Evolutionary conservation across 495 filamentous ascomycete genomes (phyloP).

Genomic region (Aspergillus affinis): DNA sequence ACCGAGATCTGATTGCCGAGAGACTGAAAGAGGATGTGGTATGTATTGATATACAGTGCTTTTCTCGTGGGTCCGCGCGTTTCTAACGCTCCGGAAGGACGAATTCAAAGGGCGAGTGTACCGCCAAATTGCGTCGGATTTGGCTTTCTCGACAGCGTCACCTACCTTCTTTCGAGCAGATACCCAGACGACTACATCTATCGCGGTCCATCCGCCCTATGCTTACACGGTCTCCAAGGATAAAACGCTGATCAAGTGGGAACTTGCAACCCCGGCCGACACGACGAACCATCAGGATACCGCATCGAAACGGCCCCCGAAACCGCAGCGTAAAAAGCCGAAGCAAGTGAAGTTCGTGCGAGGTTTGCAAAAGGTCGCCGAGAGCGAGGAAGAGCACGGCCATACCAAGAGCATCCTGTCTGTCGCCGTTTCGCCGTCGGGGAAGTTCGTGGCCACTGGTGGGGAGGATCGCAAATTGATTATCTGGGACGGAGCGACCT

Average conservation of each 20-base stretch:
- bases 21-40: conserved; percentile 84
- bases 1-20: conserved; percentile 86
- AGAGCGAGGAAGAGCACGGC: conserved; percentile 65
- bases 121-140: conserved; percentile 67
- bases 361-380: conserved; percentile 61
- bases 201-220: conserved; percentile 75
- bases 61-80: neutral
- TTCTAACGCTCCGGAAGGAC: conserved; percentile 45
- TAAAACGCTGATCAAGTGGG: conserved; percentile 82
- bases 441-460: conserved; percentile 88
- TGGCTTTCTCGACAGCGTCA: conserved; percentile 61
- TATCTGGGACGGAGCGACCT: conserved; percentile 76
- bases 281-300: conserved; percentile 49
- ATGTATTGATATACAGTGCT: conserved; percentile 27
- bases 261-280: conserved; percentile 50
- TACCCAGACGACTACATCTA: conserved; percentile 71
- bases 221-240: conserved; percentile 89
- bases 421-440: conserved; percentile 83
- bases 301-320: conserved; percentile 61
- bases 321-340: conserved; percentile 67
- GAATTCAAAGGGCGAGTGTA: conserved; percentile 91
- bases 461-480: conserved; percentile 78
- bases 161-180: conserved; percentile 73
- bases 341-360: conserved; percentile 65
- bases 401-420: conserved; percentile 75